A percentile compares a stretch with the other conserved stretches of the same genome.
These are phyloP conservation scores for Cyclotella atomus DNA, from an alignment of 108 stramenopile genomes.

Conservation along the genomic window DNA sequence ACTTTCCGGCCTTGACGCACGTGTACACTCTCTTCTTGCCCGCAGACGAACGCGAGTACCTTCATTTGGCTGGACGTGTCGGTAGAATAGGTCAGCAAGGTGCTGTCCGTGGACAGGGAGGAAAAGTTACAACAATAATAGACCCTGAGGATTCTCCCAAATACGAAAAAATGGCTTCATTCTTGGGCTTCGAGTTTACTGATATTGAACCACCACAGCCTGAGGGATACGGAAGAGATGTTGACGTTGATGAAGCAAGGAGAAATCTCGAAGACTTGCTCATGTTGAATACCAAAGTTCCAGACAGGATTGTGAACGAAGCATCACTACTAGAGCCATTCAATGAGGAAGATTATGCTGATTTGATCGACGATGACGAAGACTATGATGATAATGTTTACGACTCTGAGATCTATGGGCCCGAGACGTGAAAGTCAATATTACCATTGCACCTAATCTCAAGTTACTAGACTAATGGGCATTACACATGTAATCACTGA, in stretches of 20 bases:
- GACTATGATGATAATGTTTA: background rate
- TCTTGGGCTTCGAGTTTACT: constrained; percentile 71
- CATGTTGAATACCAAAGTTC: constrained; percentile 50
- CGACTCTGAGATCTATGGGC: background rate
- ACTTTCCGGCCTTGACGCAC: constrained; percentile 81
- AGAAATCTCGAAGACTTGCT: constrained; percentile 76
- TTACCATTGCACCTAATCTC: too few species aligned
- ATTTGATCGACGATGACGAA: constrained; percentile 33
- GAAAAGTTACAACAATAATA: constrained; percentile 75
- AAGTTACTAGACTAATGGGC: too few species aligned
- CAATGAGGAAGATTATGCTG: constrained; percentile 30
- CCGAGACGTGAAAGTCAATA: too few species aligned
- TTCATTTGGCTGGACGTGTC: constrained; percentile 86
- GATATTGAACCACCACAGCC: constrained; percentile 61
- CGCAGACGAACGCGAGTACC: constrained; percentile 80
- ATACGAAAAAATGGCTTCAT: constrained; percentile 68
- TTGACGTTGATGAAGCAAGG: constrained; percentile 71
- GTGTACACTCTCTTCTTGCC: constrained; percentile 87
- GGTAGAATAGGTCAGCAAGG: constrained; percentile 88
- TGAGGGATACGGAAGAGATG: constrained; percentile 41
- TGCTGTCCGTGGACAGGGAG: constrained; percentile 65
- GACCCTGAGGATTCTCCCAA: constrained; percentile 63
- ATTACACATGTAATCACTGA: too few species aligned
- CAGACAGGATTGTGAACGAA: constrained; percentile 29
- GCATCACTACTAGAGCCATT: constrained; percentile 15